A percentile compares a stretch with the other conserved stretches of the same genome.
phyloP scores from a whole-genome alignment of 495 filamentous ascomycete genomes.

The Neurospora sublineolata region DNA sequence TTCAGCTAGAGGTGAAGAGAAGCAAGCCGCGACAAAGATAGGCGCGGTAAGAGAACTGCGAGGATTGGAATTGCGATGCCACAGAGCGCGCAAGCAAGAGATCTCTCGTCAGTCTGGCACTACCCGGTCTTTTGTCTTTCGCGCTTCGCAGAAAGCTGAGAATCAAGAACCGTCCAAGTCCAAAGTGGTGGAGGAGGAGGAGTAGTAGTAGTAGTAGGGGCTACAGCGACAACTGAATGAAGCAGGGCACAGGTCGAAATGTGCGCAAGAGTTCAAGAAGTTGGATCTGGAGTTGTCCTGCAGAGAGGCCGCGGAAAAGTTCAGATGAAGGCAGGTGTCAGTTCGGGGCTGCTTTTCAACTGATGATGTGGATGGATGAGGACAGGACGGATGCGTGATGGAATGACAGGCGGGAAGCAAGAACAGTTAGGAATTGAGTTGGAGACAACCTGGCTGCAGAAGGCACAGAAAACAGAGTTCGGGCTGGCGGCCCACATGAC shows the following conservation, averaged over 20 bases:
- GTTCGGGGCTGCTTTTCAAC: neutral
- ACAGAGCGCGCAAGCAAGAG: neutral
- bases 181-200: neutral
- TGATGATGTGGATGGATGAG: neutral
- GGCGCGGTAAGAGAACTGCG: neutral
- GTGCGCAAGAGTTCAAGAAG: neutral
- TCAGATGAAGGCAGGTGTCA: neutral
- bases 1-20: neutral
- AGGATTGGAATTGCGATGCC: neutral
- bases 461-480: neutral
- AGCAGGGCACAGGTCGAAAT: slow-evolving; percentile 4
- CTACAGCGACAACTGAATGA: slow-evolving; percentile 1
- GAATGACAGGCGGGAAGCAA: neutral
- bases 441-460: neutral
- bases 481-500: neutral
- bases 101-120: neutral
- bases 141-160: neutral
- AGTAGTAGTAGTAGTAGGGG: neutral
- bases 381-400: neutral
- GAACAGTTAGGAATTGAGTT: neutral
- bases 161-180: neutral
- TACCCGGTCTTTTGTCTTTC: neutral
- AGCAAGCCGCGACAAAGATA: neutral
- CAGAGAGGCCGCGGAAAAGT: neutral
- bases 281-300: neutral